Percentiles rank a stretch among this genome's conserved stretches.
These are phyloP conservation scores for Pseudomonodictys pantanalensis DNA, from an alignment of 495 filamentous ascomycete genomes.

Conservation along the genomic window DNA sequence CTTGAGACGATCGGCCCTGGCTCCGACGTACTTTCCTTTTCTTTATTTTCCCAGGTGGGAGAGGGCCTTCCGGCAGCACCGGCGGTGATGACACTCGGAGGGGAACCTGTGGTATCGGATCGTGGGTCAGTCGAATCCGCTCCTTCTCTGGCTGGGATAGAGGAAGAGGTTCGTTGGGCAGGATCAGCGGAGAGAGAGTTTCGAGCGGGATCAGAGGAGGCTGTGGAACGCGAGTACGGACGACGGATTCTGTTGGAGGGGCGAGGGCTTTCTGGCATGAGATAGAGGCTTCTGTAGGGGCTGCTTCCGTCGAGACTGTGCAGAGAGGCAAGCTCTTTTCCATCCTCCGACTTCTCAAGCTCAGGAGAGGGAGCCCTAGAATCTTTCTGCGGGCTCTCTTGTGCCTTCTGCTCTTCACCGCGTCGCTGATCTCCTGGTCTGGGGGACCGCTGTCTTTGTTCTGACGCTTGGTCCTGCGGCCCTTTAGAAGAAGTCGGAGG, in stretches of 20 bases:
- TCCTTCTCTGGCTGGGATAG: too few relatives aligned
- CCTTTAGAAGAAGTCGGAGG: background rate
- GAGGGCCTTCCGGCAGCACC: background rate
- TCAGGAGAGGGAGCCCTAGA: background rate
- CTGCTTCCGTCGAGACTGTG: conserved; percentile 5
- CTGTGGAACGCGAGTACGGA: background rate
- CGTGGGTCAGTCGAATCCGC: too few relatives aligned
- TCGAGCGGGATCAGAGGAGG: too few relatives aligned
- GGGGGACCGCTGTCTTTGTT: conserved; percentile 7
- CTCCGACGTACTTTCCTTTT: too few relatives aligned
- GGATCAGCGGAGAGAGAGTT: too few relatives aligned
- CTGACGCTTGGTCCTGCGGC: conserved; percentile 7
- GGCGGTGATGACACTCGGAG: too few relatives aligned
- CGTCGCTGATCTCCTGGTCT: background rate
- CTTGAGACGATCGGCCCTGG: too few relatives aligned
- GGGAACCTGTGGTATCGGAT: too few relatives aligned
- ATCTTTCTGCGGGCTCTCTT: background rate
- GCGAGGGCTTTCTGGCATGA: background rate
- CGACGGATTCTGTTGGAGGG: background rate
- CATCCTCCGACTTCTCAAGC: background rate
- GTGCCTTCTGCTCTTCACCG: background rate
- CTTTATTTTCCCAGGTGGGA: too few relatives aligned
- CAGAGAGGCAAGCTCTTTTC: background rate
- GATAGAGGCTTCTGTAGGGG: too few relatives aligned
- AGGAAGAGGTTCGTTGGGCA: too few relatives aligned